Base-by-base conservation (phyloP, 331 rosid species). In the Dryas integrifolia region DNA sequence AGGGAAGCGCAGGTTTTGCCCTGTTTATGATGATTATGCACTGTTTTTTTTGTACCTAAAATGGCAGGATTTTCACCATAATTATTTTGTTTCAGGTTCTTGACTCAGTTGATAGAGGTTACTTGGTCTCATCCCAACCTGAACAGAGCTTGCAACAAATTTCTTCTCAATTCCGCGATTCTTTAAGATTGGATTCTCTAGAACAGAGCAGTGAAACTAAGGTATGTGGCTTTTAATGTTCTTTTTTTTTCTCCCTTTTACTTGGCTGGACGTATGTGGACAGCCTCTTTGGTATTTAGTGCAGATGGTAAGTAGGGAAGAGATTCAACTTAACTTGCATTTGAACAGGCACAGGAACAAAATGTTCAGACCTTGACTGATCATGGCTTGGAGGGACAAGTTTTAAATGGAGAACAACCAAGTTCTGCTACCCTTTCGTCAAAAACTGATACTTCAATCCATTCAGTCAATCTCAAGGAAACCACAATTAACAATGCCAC, bases 151-250 rank as follows among this genome's bases (percentile, higher is more conserved):
- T 89, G 69, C 97, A 87, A 71, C 96, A 91, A 79, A 68, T 92
- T 75, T 85, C 98, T 66, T 79, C 98, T 51, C 98, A 91, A 50
- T 92, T 92, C 85, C 90, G 74, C 58, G 90, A 88, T 70, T 82
- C 83, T 49, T 77, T 92, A 53, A 84, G 89, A 78, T 78, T 92
- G 84, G 89, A 85, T 61, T 76, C 92, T 51, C 73, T 77, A 79
- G 85, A 83, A 57, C 83, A 81, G 49, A 82, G 74, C 73, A 88
- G 81, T 68, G 93, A 88, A 88, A 67, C 76, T 7, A 85, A 86
- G 96, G 99, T 87, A 65, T 10, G 74, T 58, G 9, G 6, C 13
- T 58, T 14, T 16, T 49, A 10, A 1, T 15, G 7, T 51, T 72
- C 12, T 21, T 9, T 52, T 67, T 12, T 9, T 24, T 57, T 56